phyloP scores from a whole-genome alignment of 495 filamentous ascomycete species.

The Aspergillus bertholletiae region DNA sequence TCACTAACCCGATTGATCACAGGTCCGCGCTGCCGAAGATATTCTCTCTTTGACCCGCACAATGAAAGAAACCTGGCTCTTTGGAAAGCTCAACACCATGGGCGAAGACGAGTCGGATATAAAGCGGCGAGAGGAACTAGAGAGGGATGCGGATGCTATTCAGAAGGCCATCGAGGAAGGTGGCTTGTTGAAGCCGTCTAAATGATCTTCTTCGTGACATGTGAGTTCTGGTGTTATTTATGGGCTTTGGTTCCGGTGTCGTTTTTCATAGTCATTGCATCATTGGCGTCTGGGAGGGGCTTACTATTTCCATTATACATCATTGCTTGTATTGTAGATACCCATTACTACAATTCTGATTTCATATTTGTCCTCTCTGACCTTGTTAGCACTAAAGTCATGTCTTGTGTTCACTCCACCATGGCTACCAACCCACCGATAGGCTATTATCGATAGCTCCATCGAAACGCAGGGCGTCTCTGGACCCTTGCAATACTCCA shows the following conservation, averaged over 20 bases:
- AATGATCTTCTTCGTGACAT: constrained; percentile 1
- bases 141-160: constrained; percentile 45
- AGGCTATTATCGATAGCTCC: no score
- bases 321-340: not conserved
- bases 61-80: constrained; percentile 74
- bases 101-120: constrained; percentile 45
- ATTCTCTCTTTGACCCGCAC: constrained; percentile 57
- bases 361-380: not conserved
- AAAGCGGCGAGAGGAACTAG: constrained; percentile 42
- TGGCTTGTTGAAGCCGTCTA: constrained; percentile 27
- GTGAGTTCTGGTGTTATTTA: not conserved
- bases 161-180: constrained; percentile 46
- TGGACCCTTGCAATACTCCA: no score
- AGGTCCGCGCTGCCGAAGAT: constrained; percentile 67
- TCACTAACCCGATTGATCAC: not conserved
- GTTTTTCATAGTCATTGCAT: not conserved
- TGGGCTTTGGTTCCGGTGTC: not conserved
- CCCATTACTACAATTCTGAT: no score
- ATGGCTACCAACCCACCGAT: no score
- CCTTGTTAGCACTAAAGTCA: not conserved
- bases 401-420: no score
- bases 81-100: constrained; percentile 64
- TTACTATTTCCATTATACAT: not conserved
- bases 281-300: not conserved
- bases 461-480: no score